These are phyloP conservation scores for Lolium perenne DNA, from an alignment of 176 grass and related monocot species.

Conservation along the genomic window DNA sequence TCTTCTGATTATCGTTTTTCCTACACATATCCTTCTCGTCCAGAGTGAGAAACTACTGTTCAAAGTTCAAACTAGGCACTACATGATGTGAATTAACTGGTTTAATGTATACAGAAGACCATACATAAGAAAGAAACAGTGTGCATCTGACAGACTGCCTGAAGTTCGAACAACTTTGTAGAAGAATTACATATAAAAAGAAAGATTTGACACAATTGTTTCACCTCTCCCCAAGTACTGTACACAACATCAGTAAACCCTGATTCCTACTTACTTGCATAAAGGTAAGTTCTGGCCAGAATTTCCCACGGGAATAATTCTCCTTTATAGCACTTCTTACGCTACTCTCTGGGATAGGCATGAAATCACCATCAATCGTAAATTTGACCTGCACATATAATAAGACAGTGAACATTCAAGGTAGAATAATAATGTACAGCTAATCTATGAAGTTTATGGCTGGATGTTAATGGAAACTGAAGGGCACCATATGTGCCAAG, in stretches of 20 bases:
- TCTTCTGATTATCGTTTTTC: conserved; percentile 16
- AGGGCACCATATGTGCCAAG: neutral
- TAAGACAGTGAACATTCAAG: neutral
- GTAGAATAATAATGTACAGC: neutral
- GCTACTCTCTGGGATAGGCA: conserved; percentile 64
- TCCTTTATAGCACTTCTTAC: conserved; percentile 70
- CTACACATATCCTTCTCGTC: neutral
- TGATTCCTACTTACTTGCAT: conserved; percentile 58
- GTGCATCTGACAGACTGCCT: neutral
- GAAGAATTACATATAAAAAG: neutral
- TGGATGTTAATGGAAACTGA: conserved; percentile 18
- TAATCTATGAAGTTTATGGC: neutral
- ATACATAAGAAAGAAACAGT: neutral
- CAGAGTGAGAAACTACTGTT: neutral
- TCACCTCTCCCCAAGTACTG: neutral
- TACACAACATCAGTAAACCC: conserved; percentile 2
- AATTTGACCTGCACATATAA: conserved; percentile 72
- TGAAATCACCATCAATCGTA: conserved; percentile 70
- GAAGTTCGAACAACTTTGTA: conserved; percentile 9
- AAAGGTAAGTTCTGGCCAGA: conserved; percentile 61
- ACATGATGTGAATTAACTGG: conserved; percentile 13
- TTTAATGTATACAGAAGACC: neutral
- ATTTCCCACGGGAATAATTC: conserved; percentile 44
- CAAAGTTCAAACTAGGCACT: neutral
- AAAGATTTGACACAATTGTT: neutral